Evolutionary conservation across 2,329 filamentous ascomycete genomes (phyloP).

Genomic region (Calonectria naviculata): DNA sequence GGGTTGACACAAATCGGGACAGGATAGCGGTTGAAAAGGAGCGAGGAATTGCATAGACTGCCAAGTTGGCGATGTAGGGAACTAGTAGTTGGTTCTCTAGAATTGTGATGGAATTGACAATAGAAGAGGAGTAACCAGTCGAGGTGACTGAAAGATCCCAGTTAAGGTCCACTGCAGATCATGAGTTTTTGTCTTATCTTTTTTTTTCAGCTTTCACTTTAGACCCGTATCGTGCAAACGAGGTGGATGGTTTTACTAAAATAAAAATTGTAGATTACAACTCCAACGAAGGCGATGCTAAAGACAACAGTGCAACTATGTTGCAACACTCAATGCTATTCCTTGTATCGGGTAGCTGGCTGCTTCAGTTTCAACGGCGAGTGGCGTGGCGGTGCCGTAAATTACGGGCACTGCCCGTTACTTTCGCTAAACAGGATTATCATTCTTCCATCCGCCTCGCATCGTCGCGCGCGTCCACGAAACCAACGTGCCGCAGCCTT

Average conservation of each 20-base stretch:
- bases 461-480: not conserved
- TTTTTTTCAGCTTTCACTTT: too few relatives aligned
- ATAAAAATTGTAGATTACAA: too few relatives aligned
- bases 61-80: not conserved
- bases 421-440: not conserved
- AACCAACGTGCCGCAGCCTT: not conserved
- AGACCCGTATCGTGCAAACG: too few relatives aligned
- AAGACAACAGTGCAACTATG: too few relatives aligned
- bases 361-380: not conserved
- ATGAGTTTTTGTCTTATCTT: too few relatives aligned
- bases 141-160: too few relatives aligned
- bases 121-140: not conserved
- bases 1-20: conserved; percentile 61
- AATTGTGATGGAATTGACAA: not conserved
- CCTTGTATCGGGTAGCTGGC: too few relatives aligned
- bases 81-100: not conserved
- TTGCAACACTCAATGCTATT: too few relatives aligned
- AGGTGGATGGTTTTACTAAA: too few relatives aligned
- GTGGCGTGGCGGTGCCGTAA: not conserved
- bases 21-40: conserved; percentile 54
- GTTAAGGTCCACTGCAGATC: too few relatives aligned
- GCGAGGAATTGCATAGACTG: conserved; percentile 44
- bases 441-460: not conserved
- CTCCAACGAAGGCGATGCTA: too few relatives aligned
- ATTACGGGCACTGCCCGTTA: not conserved